Evolutionary conservation across 345 rosid species (phyloP), one percentile per base, ranked within the genome.

Genomic region (Salix exigua): DNA sequence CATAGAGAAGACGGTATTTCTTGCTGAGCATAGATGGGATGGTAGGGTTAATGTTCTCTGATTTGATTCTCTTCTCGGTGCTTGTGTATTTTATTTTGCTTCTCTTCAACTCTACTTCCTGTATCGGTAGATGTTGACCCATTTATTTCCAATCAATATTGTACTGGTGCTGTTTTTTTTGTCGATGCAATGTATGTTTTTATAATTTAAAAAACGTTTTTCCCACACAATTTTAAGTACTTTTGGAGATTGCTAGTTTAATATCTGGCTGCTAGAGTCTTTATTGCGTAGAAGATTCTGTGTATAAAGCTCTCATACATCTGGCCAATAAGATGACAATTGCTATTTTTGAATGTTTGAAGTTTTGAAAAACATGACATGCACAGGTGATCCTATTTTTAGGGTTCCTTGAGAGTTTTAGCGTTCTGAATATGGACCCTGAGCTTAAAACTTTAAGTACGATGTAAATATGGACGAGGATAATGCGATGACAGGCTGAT

Each of bases 1-100:
- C 76, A 21, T 12, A 2, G 19, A 17, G 17, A 40, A 31, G 77
- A 71, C 50, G 14, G 2, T 18, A 0, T 60, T 10, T 73, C 19
- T 23, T 21, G 19, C 50, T 12, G 26, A 5, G 50, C 50, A 17
- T 16, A 18, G 13, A 25, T 64, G 38, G 53, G 33, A n/a, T 37
- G 25, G 37, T 17, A 30, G 40, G 60, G 62, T 75, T 58, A 21
- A 69, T 71, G 30, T 75, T 78, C 73, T 25, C 50, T 73, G 51
- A 63, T 68, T 73, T 78, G 79, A 73, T 81, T 78, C 58, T 65
- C 71, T 80, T 80, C 74, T 71, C 64, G 73, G 68, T 76, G 71
- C 68, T 66, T 53, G 69, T 73, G 73, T 74, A 40, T 67, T 74
- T 70, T 63, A 37, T 68, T 70, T 64, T 68, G n/a, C 66, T 65